Evolutionary conservation across 345 rosid genomes (phyloP).

Genomic region (Psidium guajava): DNA sequence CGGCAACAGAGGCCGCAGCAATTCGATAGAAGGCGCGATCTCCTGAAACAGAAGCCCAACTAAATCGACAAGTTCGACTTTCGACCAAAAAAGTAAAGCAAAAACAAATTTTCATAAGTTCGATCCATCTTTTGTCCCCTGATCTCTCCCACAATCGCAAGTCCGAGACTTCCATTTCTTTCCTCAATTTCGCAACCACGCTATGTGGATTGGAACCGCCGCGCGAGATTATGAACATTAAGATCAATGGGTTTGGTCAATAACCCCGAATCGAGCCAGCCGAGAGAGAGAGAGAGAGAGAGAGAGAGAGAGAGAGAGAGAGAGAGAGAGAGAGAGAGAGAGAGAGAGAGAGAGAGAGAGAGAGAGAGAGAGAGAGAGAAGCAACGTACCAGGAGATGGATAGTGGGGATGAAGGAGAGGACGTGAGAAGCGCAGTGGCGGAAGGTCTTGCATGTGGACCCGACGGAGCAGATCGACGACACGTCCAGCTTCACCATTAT

Average conservation of each 20-base stretch:
- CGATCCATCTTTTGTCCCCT: background rate
- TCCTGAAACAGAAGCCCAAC: slow-evolving; percentile 24
- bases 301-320: background rate
- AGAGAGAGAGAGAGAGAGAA: background rate
- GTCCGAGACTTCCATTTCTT: background rate
- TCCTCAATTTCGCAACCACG: background rate
- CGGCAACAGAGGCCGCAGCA: slow-evolving; percentile 56
- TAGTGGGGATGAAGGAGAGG: slow-evolving; percentile 69
- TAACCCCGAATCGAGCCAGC: background rate
- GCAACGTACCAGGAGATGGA: slow-evolving; percentile 56
- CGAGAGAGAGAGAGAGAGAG: background rate
- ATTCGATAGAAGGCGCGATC: slow-evolving; percentile 39
- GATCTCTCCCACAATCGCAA: background rate
- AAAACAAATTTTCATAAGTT: background rate
- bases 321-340: background rate
- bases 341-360: background rate
- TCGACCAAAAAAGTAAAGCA: background rate
- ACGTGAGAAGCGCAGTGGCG: slow-evolving; percentile 46
- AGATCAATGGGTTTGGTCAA: background rate
- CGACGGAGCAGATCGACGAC: slow-evolving; percentile 61
- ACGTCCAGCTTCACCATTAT: slow-evolving; percentile 73
- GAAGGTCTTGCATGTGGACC: slow-evolving; percentile 56
- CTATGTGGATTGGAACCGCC: background rate
- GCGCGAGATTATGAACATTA: background rate
- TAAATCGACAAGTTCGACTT: background rate